Percentiles rank a stretch among this genome's conserved stretches.
These are phyloP conservation scores for Glaciozyma martinii DNA, from an alignment of 768 basidiomycete species.

Conservation along the genomic window DNA sequence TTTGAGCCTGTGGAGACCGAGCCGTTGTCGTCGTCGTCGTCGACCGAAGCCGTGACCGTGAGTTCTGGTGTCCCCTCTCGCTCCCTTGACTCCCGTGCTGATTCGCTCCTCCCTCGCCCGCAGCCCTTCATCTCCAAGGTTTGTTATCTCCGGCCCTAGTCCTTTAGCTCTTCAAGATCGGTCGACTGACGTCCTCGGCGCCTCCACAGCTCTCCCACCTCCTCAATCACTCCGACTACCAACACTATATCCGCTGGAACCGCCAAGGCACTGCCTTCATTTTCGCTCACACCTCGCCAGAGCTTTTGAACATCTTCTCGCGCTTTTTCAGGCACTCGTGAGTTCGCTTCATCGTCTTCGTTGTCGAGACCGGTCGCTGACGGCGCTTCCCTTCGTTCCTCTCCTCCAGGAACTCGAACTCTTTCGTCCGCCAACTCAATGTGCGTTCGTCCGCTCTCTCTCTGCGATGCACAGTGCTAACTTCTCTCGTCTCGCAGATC, in stretches of 20 bases:
- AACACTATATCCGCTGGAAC: slow-evolving; percentile 15
- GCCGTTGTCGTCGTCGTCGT: too few species aligned
- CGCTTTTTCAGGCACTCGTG: slow-evolving; percentile 18
- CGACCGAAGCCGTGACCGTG: too few species aligned
- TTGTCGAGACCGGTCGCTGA: background rate
- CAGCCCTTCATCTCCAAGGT: slow-evolving; percentile 22
- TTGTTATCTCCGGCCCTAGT: background rate
- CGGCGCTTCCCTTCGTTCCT: too few species aligned
- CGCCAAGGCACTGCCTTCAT: slow-evolving; percentile 11
- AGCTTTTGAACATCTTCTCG: slow-evolving; percentile 2
- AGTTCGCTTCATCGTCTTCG: background rate
- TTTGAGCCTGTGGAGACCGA: too few species aligned
- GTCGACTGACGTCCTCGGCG: background rate
- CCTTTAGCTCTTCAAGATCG: background rate
- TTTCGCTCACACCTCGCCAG: background rate
- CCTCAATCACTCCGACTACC: background rate
- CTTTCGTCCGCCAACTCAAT: slow-evolving; percentile 23
- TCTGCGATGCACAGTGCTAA: background rate
- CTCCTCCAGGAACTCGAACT: background rate
- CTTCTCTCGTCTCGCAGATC: background rate
- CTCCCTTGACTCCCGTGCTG: background rate
- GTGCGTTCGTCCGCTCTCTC: background rate
- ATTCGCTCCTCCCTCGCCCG: background rate
- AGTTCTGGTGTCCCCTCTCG: too few species aligned
- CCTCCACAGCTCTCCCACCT: slow-evolving; percentile 9